phyloP scores from a whole-genome alignment of 192 early-diverging fungal species.

The Phycomyces blakesleeanus region DNA sequence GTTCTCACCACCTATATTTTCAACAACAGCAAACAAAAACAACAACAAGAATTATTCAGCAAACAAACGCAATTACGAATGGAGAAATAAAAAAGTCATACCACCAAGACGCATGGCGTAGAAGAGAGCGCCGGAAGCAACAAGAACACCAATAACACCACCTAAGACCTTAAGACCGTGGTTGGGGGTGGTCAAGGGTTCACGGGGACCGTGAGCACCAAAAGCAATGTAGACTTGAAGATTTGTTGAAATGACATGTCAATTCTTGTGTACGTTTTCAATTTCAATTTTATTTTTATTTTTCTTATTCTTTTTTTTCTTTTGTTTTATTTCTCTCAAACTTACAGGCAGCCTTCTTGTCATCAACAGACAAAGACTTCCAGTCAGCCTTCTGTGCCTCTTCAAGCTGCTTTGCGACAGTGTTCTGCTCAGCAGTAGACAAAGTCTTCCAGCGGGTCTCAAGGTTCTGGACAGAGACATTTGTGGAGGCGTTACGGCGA shows the following conservation, averaged over 20 bases:
- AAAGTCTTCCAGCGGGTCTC: slow-evolving; percentile 62
- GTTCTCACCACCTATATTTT: slow-evolving; percentile 52
- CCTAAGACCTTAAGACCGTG: slow-evolving; percentile 65
- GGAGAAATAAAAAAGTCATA: slow-evolving; percentile 29
- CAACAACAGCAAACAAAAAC: too few relatives aligned
- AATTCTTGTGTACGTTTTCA: neutral
- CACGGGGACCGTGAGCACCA: slow-evolving; percentile 88
- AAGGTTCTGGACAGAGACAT: slow-evolving; percentile 48
- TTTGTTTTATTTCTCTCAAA: too few relatives aligned
- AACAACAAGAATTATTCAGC: slow-evolving; percentile 1
- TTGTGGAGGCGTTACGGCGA: slow-evolving; percentile 46
- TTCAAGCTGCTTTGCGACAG: slow-evolving; percentile 73
- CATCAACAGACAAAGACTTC: slow-evolving; percentile 85
- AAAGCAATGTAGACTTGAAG: slow-evolving; percentile 81
- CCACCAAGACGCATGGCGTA: slow-evolving; percentile 52
- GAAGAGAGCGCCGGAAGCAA: slow-evolving; percentile 51
- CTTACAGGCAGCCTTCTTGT: slow-evolving; percentile 89
- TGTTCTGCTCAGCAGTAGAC: slow-evolving; percentile 74
- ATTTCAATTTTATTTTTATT: neutral
- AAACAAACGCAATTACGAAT: neutral
- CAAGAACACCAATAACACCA: slow-evolving; percentile 58
- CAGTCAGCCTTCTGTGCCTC: slow-evolving; percentile 94
- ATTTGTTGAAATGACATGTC: too few relatives aligned
- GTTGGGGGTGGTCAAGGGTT: slow-evolving; percentile 65
- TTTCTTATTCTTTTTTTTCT: too few relatives aligned